Base-by-base conservation (phyloP, 129 eudicot genomes). In the Chrysanthemum seticuspe region DNA sequence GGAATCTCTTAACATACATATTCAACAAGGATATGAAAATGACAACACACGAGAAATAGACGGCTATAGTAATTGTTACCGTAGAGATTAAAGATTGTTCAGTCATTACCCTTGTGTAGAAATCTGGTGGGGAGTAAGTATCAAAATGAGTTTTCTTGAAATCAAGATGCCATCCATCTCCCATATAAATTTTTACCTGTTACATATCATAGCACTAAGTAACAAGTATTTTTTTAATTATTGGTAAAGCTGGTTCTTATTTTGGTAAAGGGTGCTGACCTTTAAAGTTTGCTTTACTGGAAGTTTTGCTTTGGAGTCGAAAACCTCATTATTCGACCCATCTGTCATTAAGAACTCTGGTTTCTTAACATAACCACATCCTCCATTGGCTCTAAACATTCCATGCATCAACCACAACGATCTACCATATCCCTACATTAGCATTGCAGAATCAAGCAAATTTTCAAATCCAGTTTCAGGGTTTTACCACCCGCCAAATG, bases 151-250 rank as follows among this genome's bases (percentile, higher is more conserved):
- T 93, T 77, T 84, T 82, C 74, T 87, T 82, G 76, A 93, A 93
- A 70, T 93, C 98, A 77, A 84, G 62, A 77, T 86, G 92, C 98
- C 98, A 93, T 31, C 98, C 98, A 64, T 93, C 98, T 72, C 98
- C 98, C 90, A 86, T 84, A 76, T 87, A 93, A 40, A 93, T 81
- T 75, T 82, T 89, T 70, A 93, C 98, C 98, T 92, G 83, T 50
- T 7, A 74, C 47, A 56, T 73, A 15, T 62, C 21, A 51, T 34
- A 23, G 4, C 15, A 27, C 13, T 18, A 45, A 5, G 6, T 11
- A 11, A 18, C 14, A 21, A 48, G 13, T 10, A 31, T n/a, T 49
- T 27, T n/a, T 10, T 18, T 6, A 3, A 36, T 6, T n/a, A 23
- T 3, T n/a, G 8, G 27, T 44, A 6, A 40, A n/a, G 18, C 13